These are phyloP conservation scores for Actinomucor elegans DNA, from an alignment of 371 early-diverging fungal genomes.

Conservation along the genomic window DNA sequence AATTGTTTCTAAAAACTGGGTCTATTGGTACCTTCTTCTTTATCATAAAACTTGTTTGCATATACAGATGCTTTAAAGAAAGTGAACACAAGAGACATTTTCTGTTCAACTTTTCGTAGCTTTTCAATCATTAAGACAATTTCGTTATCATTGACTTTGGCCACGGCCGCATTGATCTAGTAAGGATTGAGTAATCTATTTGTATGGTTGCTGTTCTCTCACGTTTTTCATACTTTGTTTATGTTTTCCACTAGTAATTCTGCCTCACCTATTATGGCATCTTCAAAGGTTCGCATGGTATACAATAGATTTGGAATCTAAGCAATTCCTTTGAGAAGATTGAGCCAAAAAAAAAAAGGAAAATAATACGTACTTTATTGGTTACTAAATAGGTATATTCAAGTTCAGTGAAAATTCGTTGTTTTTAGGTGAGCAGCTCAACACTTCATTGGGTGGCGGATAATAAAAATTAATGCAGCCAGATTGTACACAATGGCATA, in stretches of 20 bases:
- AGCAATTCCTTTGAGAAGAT: too few species aligned
- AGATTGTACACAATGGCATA: too few species aligned
- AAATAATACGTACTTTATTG: too few species aligned
- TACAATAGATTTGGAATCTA: too few species aligned
- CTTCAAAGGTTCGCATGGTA: conserved; percentile 38
- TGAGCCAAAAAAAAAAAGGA: too few species aligned
- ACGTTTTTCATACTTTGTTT: conserved; percentile 19
- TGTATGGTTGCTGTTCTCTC: background rate
- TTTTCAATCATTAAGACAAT: conserved; percentile 39
- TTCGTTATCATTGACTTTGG: conserved; percentile 38
- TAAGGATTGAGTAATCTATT: too few species aligned
- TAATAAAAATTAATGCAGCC: too few species aligned
- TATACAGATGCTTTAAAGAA: conserved; percentile 52
- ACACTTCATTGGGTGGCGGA: too few species aligned
- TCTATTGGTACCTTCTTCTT: conserved; percentile 26
- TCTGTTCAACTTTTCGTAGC: conserved; percentile 45
- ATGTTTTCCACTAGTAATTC: conserved; percentile 34
- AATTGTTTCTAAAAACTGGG: conserved; percentile 12
- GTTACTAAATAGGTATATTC: too few species aligned
- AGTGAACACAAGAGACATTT: conserved; percentile 46
- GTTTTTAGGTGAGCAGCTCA: too few species aligned
- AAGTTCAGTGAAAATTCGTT: too few species aligned
- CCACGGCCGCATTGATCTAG: conserved; percentile 42
- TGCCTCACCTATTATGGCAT: conserved; percentile 39
- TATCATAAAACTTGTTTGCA: conserved; percentile 11